Conservation (phyloP, 345 rosid genomes). For the Lagerstroemia speciosa region DNA sequence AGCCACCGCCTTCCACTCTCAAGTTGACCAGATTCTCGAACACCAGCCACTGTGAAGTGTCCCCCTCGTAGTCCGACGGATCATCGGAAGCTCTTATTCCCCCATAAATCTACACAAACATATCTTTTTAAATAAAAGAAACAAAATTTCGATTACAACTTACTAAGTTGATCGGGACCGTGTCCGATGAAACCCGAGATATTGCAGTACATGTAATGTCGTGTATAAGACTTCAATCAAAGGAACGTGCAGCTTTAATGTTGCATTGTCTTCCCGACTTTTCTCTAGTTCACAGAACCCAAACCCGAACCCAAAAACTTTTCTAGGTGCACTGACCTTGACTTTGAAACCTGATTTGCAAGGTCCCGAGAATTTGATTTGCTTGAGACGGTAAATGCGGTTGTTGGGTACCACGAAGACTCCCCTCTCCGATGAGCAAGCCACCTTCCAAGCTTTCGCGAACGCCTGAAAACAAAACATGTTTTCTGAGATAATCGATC, state of each 20-base stretch:
- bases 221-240: neutral
- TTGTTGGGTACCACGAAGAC: slow-evolving; percentile 11
- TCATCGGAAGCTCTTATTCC: slow-evolving; percentile 44
- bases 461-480: slow-evolving; percentile 40
- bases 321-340: slow-evolving; percentile 6
- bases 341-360: slow-evolving; percentile 11
- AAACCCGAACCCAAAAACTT: too few species aligned
- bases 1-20: slow-evolving; percentile 71
- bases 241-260: neutral
- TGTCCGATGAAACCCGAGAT: too few species aligned
- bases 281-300: too few species aligned
- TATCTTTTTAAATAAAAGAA: neutral
- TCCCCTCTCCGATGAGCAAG: slow-evolving; percentile 14
- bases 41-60: slow-evolving; percentile 45
- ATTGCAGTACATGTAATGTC: neutral
- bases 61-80: slow-evolving; percentile 34
- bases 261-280: too few species aligned
- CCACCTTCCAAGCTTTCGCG: slow-evolving; percentile 41
- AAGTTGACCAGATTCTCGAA: slow-evolving; percentile 45
- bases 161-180: too few species aligned
- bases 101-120: slow-evolving; percentile 47
- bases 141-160: neutral
- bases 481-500: neutral
- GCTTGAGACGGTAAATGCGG: slow-evolving; percentile 8
- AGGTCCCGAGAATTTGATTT: slow-evolving; percentile 18